Evolutionary conservation across 2,329 filamentous ascomycete species (phyloP), one percentile per base, ranked within the genome.

Genomic region (Phoma herbarum): DNA sequence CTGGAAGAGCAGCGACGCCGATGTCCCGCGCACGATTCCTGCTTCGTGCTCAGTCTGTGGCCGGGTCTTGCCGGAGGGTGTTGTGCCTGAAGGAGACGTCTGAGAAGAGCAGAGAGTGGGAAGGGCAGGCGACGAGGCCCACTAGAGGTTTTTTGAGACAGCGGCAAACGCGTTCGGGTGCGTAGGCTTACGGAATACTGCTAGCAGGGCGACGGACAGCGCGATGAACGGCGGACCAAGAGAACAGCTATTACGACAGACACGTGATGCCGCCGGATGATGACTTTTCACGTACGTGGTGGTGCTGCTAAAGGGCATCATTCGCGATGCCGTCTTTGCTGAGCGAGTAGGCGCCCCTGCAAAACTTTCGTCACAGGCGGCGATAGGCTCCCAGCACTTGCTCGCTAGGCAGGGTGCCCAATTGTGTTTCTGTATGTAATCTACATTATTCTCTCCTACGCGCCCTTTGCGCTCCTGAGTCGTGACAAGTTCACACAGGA

Each of bases 11-110:
- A 57, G 56, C 59, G 60, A 63, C 54, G 65, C 67, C 70, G 70
- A 63, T 65, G 67, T 69, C 60, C 68, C 56, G 56, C 56, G 67
- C 64, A 65, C 61, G 42, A 63, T 65, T 62, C 63, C 62, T 67
- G 65, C 54, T 67, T 70, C 56, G 64, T 67, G 62, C 58, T 68
- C 50, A 47, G 50, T 53, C 50, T 39, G 56, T 59, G 54, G 68
- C 66, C 66, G 66, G 65, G 64, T 66, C 62, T 69, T 68, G 66
- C 65, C 65, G 65, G 64, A 53, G 59, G 46, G 50, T 48, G 59
- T 57, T 59, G 52, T 55, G 56, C 56, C 39, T 59, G 50, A 31
- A 49, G 23, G 39, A 44, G 22, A 44, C 12, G 44, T 35, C 29
- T 53, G 46, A 22, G 26, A 46, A 41, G 50, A 48, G 22, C 47